Percentiles rank a stretch among this genome's conserved stretches.
phyloP scores from a whole-genome alignment of 768 basidiomycete genomes.

The Amanita polypyramis region DNA sequence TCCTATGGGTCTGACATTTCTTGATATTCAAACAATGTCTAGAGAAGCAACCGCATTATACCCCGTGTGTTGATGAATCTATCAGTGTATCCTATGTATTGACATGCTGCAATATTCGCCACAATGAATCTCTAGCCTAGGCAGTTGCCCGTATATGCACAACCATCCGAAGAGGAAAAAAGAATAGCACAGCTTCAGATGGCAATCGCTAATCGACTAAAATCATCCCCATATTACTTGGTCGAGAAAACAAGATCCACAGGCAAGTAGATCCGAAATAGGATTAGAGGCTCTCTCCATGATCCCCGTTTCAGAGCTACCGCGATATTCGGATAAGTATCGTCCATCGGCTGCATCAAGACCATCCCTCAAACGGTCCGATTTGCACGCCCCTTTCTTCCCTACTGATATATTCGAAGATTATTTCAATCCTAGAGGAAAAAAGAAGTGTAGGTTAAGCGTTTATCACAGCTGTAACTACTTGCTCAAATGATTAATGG shows the following conservation, averaged over 20 bases:
- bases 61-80: slow-evolving; percentile 47
- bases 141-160: slow-evolving; percentile 60
- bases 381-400: slow-evolving; percentile 69
- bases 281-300: neutral
- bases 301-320: slow-evolving; percentile 40
- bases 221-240: slow-evolving; percentile 65
- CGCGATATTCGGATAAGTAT: slow-evolving; percentile 81
- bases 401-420: slow-evolving; percentile 66
- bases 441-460: slow-evolving; percentile 35
- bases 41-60: slow-evolving; percentile 71
- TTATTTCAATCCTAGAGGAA: slow-evolving; percentile 71
- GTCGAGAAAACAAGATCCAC: slow-evolving; percentile 60
- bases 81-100: slow-evolving; percentile 13
- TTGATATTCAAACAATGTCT: slow-evolving; percentile 69
- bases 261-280: slow-evolving; percentile 20
- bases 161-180: slow-evolving; percentile 55
- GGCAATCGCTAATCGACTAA: slow-evolving; percentile 53
- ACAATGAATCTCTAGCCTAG: slow-evolving; percentile 36
- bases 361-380: slow-evolving; percentile 58
- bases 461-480: neutral
- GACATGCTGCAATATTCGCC: slow-evolving; percentile 9
- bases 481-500: slow-evolving; percentile 3
- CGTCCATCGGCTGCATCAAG: slow-evolving; percentile 48
- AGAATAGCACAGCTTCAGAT: slow-evolving; percentile 56
- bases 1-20: slow-evolving; percentile 74